Conservation (phyloP, 1,284 basidiomycete species). For the Irpex sp. region DNA sequence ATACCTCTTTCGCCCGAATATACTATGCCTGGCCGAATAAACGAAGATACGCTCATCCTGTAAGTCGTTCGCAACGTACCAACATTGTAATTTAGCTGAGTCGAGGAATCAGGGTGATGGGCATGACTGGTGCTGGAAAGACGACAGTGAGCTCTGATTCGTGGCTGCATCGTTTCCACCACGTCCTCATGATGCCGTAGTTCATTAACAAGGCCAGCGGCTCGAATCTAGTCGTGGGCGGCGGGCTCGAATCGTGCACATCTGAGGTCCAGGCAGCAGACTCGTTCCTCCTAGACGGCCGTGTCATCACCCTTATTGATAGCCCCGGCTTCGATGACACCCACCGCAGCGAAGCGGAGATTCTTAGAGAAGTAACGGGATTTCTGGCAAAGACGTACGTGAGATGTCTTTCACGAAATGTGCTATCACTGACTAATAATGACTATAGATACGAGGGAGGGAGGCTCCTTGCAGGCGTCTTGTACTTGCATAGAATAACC, state of each 20-base stretch:
- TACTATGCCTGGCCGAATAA: background rate
- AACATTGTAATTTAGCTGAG: background rate
- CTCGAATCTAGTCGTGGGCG: conserved; percentile 27
- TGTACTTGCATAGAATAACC: conserved; percentile 50
- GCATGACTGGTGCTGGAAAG: conserved; percentile 15
- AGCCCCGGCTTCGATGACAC: conserved; percentile 37
- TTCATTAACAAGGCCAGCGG: conserved; percentile 33
- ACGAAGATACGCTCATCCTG: background rate
- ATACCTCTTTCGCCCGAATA: background rate
- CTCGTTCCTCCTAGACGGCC: conserved; percentile 24
- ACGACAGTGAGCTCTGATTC: conserved; percentile 9
- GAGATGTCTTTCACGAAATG: too few relatives aligned
- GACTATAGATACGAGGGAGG: conserved; percentile 34
- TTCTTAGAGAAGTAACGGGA: conserved; percentile 30
- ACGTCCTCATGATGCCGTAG: conserved; percentile 13
- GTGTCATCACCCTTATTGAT: conserved; percentile 29
- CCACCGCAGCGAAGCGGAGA: conserved; percentile 29
- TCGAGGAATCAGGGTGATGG: conserved; percentile 9
- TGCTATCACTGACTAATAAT: background rate
- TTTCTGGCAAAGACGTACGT: conserved; percentile 23
- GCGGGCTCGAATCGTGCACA: conserved; percentile 31
- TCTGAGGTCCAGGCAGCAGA: conserved; percentile 27
- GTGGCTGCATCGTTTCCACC: background rate
- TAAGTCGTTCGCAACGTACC: background rate
- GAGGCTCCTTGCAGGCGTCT: conserved; percentile 40